Conservation (phyloP, 2,329 filamentous ascomycete genomes). For the Rutstroemia sp. region DNA sequence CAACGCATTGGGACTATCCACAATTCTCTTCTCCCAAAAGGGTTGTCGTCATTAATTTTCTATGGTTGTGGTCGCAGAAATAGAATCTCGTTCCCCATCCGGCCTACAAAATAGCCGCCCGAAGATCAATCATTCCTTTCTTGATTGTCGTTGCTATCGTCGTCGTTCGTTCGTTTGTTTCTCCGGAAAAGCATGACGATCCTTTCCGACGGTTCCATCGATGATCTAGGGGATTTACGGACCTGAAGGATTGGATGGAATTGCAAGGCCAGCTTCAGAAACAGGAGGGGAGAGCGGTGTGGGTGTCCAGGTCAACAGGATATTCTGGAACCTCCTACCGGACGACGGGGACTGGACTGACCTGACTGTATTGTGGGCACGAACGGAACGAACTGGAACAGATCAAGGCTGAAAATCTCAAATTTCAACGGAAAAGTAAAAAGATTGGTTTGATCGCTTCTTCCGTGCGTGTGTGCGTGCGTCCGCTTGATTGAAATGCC, state of each 20-base stretch:
- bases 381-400: not conserved
- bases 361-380: not conserved
- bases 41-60: not conserved
- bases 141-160: not conserved
- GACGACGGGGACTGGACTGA: not conserved
- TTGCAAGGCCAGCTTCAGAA: not conserved
- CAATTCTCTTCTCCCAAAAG: not conserved
- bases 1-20: not conserved
- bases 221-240: not conserved
- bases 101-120: not conserved
- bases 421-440: too few relatives aligned
- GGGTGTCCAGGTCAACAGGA: constrained; percentile 8
- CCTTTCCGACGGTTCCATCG: not conserved
- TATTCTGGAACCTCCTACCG: not conserved
- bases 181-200: not conserved
- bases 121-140: not conserved
- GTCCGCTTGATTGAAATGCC: not conserved
- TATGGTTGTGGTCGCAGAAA: not conserved
- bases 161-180: not conserved
- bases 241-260: not conserved
- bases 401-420: not conserved
- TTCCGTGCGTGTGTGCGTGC: too few relatives aligned
- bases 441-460: too few relatives aligned
- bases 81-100: not conserved
- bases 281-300: constrained; percentile 5